Base-by-base conservation (phyloP, 2,329 filamentous ascomycete species). In the Epichloe glyceriae region DNA sequence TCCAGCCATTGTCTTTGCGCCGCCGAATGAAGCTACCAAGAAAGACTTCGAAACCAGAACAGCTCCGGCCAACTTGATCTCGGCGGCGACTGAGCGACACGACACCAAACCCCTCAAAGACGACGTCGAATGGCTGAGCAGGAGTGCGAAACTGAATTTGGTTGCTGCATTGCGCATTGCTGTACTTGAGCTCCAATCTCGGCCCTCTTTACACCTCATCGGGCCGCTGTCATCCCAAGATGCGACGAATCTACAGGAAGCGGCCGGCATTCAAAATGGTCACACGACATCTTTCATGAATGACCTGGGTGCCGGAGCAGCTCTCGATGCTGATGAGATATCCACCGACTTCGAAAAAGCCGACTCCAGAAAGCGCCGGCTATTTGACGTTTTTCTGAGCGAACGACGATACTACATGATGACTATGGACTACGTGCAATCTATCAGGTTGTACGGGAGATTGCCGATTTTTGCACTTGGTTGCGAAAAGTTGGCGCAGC, bases 91-190 rank as follows among this genome's bases (percentile, higher is more conserved):
- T 59, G 76, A 79, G 40, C 78, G 79, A 51, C 87, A 85, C 63
- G 80, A 90, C 61, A 73, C 95, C 57, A 81, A 85, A 39, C 73
- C 85, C 61, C 80, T 97, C 64, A 95, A 95, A 69, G 79, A 80
- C 45, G 90, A 97, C 70, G 79, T 88, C 35, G 65, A 85, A 57
- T 97, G 90, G 89, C 72, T 98, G 55, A 90, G 88, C 67, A 80
- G 85, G 60, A 80, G 84, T 61, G 80, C 83, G 47, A 75, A 79
- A 43, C 80, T 96, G 56, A 88, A 93, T 65, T 83, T 96, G 64
- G 73, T 93, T 42, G 80, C 84, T 12, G 89, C 91, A 26, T 73
- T 98, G 60, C 80, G 93, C 53, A 74, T 95, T 42, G 83, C 83
- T 3, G 72, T 94, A 6, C 70, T 93, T 44, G 93, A 97, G 73